Conservation (phyloP, 2,329 filamentous ascomycete species). For the Clathrospora elynae region DNA sequence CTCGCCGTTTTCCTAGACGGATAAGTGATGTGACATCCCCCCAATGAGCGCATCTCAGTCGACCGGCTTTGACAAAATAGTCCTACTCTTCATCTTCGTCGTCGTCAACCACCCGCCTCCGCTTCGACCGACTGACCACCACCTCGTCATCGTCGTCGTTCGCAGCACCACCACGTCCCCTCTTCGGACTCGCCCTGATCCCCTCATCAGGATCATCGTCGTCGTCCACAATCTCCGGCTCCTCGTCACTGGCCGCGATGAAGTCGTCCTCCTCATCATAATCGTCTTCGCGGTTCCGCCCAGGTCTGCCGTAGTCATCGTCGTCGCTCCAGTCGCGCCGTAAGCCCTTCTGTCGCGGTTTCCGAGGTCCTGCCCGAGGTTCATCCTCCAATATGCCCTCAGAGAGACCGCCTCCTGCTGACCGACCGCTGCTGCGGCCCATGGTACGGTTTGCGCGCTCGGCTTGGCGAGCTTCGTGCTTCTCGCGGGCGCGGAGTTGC, state of each 20-base stretch:
- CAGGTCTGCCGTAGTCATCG: constrained; percentile 71
- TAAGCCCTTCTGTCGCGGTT: constrained; percentile 45
- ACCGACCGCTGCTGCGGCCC: constrained; percentile 58
- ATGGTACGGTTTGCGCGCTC: constrained; percentile 58
- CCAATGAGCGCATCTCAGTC: too few species aligned
- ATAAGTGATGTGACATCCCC: too few species aligned
- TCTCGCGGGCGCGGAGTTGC: constrained; percentile 66
- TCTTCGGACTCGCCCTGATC: constrained; percentile 51
- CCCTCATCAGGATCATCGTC: constrained; percentile 59
- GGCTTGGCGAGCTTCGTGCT: constrained; percentile 67
- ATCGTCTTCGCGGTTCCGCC: constrained; percentile 69
- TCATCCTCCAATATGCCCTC: constrained; percentile 60
- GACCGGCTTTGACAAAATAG: background rate
- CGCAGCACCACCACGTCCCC: constrained; percentile 41
- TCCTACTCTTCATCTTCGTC: constrained; percentile 54
- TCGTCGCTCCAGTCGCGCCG: constrained; percentile 68
- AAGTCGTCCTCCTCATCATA: constrained; percentile 83
- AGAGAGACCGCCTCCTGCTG: constrained; percentile 67
- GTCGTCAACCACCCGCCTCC: constrained; percentile 54
- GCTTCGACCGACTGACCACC: constrained; percentile 41
- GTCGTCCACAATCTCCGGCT: constrained; percentile 65
- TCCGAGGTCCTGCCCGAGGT: constrained; percentile 49
- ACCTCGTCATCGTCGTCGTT: constrained; percentile 47
- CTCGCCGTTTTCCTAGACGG: background rate
- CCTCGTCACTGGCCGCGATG: constrained; percentile 75